Percentiles rank a stretch among this genome's conserved stretches.
Conservation (phyloP, 2,329 filamentous ascomycete genomes). For the Colletotrichum gigasporum region DNA sequence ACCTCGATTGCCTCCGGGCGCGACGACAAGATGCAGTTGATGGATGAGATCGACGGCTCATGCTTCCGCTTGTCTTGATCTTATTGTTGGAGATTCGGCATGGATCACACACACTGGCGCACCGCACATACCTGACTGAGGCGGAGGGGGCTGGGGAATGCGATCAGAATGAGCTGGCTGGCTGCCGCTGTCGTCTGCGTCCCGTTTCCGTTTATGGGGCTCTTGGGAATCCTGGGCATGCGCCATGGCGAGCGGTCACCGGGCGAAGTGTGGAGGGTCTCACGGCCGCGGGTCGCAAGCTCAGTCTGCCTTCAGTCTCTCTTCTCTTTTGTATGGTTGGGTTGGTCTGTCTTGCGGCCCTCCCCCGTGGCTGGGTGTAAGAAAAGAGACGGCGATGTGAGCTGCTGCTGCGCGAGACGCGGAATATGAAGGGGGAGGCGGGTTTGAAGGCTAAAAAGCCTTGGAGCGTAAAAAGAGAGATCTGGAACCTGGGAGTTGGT, state of each 20-base stretch:
- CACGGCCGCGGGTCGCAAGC: slow-evolving; percentile 3
- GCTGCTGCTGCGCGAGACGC: background rate
- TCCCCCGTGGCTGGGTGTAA: background rate
- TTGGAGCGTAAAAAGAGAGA: slow-evolving; percentile 6
- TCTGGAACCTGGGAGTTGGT: slow-evolving; percentile 11
- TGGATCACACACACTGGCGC: slow-evolving; percentile 31
- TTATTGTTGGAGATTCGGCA: slow-evolving; percentile 28
- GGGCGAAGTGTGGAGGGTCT: slow-evolving; percentile 2
- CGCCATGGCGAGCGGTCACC: slow-evolving; percentile 46
- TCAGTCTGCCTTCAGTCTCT: background rate
- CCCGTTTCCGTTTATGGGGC: slow-evolving; percentile 59
- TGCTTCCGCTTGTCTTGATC: slow-evolving; percentile 17
- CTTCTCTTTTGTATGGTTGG: background rate
- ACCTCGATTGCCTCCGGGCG: slow-evolving; percentile 32
- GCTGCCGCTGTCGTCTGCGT: slow-evolving; percentile 53
- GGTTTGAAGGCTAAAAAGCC: slow-evolving; percentile 20
- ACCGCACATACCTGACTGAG: slow-evolving; percentile 54
- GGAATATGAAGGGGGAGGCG: background rate
- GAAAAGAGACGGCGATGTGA: background rate
- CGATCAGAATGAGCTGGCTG: slow-evolving; percentile 48
- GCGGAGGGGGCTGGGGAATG: slow-evolving; percentile 54
- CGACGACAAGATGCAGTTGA: slow-evolving; percentile 29
- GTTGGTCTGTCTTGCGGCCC: background rate
- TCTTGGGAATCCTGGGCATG: slow-evolving; percentile 50
- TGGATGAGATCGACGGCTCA: slow-evolving; percentile 28